phyloP scores from a whole-genome alignment of 106 monocot genomes.

The Alisma plantagoaquatica region DNA sequence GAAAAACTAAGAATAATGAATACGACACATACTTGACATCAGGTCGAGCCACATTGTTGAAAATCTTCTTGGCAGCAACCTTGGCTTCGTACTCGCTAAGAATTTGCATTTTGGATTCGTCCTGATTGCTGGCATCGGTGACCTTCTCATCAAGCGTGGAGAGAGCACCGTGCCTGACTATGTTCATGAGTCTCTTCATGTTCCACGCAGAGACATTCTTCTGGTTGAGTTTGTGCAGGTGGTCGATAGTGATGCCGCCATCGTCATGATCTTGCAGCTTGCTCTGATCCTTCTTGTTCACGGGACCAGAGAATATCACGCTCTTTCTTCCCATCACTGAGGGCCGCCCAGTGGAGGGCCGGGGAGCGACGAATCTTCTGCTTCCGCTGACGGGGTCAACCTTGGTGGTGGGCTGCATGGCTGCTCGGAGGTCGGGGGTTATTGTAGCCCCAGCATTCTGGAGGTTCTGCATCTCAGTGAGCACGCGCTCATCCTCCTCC shows the following conservation, averaged over 20 bases:
- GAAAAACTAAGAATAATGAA: too few relatives aligned
- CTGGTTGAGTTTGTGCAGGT: slow-evolving; percentile 59
- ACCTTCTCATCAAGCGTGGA: slow-evolving; percentile 56
- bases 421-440: slow-evolving; percentile 36
- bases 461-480: slow-evolving; percentile 58
- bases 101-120: slow-evolving; percentile 53
- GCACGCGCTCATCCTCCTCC: slow-evolving; percentile 49
- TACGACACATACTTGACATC: slow-evolving; percentile 62
- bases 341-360: too few relatives aligned
- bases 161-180: slow-evolving; percentile 51
- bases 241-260: slow-evolving; percentile 51
- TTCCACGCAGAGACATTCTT: slow-evolving; percentile 88
- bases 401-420: slow-evolving; percentile 22
- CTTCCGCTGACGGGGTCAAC: slow-evolving; percentile 6
- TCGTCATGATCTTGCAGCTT: slow-evolving; percentile 14
- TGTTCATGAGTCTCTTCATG: slow-evolving; percentile 79
- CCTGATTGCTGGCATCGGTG: slow-evolving; percentile 16
- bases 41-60: slow-evolving; percentile 57
- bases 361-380: too few relatives aligned
- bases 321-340: slow-evolving; percentile 29
- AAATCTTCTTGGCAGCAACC: slow-evolving; percentile 66
- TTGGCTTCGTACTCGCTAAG: slow-evolving; percentile 73
- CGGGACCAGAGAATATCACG: slow-evolving; percentile 11
- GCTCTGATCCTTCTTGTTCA: slow-evolving; percentile 11
- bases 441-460: slow-evolving; percentile 61